Conservation (phyloP, 805 yeast species). For the Metschnikowia gruessii region DNA sequence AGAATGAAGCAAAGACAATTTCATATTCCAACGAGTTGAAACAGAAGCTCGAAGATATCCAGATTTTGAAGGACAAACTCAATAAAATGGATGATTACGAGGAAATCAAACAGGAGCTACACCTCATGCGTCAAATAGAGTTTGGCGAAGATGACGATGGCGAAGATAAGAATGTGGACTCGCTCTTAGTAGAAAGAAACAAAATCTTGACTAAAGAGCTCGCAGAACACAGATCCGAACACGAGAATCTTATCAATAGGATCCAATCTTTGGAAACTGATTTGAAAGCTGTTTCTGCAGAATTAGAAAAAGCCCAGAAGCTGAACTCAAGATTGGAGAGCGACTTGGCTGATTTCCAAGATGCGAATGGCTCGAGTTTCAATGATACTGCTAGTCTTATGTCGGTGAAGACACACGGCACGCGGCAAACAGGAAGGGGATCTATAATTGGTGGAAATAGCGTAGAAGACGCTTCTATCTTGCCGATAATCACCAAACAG, state of each 20-base stretch:
- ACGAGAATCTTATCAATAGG: conserved; percentile 43
- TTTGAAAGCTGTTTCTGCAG: conserved; percentile 31
- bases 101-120: conserved; percentile 73
- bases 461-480: conserved; percentile 46
- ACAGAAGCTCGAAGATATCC: conserved; percentile 50
- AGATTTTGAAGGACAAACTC: conserved; percentile 47
- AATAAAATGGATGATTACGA: conserved; percentile 66
- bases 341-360: conserved; percentile 64
- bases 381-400: conserved; percentile 66
- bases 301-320: conserved; percentile 41
- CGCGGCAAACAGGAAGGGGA: conserved; percentile 20
- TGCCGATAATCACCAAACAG: conserved; percentile 90
- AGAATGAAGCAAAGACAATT: conserved; percentile 35
- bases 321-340: conserved; percentile 65
- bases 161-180: conserved; percentile 42
- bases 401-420: conserved; percentile 49
- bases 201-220: conserved; percentile 69
- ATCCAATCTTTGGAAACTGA: conserved; percentile 41
- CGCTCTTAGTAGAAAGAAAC: conserved; percentile 65
- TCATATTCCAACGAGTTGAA: conserved; percentile 44
- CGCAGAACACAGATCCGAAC: conserved; percentile 60
- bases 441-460: conserved; percentile 40
- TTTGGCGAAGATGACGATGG: conserved; percentile 52
- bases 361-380: conserved; percentile 33
- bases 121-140: conserved; percentile 68